A percentile compares a stretch with the other conserved stretches of the same genome.
phyloP scores from a whole-genome alignment of 257 asterid genomes.

The Salvia miltiorrhiza region DNA sequence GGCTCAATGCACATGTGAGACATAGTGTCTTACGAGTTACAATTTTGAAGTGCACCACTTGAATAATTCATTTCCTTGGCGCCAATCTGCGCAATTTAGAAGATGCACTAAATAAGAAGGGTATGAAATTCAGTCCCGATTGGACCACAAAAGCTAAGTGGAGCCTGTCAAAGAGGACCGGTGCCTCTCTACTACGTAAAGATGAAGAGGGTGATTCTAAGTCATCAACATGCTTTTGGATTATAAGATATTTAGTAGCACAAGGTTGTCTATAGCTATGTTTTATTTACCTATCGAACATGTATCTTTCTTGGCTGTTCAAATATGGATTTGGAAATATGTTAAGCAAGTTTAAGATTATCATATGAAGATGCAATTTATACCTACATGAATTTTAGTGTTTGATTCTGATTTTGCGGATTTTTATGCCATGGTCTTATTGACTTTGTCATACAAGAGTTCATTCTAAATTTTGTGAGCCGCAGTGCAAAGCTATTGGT shows the following conservation, averaged over 20 bases:
- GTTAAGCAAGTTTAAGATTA: background rate
- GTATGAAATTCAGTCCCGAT: too few relatives aligned
- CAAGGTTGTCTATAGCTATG: background rate
- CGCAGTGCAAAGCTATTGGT: background rate
- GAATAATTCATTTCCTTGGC: too few relatives aligned
- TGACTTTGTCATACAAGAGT: background rate
- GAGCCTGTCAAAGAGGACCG: too few relatives aligned
- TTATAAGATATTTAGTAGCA: background rate
- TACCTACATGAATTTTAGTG: background rate
- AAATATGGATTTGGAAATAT: background rate
- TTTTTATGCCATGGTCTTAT: background rate
- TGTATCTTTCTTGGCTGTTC: background rate
- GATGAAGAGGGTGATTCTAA: too few relatives aligned
- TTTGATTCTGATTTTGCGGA: background rate
- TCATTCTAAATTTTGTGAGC: background rate
- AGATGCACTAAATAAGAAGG: too few relatives aligned
- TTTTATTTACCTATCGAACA: background rate
- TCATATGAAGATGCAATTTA: background rate
- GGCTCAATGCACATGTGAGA: too few relatives aligned
- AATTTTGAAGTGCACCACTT: too few relatives aligned
- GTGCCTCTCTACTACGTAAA: too few relatives aligned
- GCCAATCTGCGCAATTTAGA: too few relatives aligned
- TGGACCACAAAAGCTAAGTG: too few relatives aligned
- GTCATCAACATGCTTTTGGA: too few relatives aligned
- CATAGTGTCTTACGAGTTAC: too few relatives aligned